Evolutionary conservation across 2,329 filamentous ascomycete genomes (phyloP).

Genomic region (Fusarium sp.): DNA sequence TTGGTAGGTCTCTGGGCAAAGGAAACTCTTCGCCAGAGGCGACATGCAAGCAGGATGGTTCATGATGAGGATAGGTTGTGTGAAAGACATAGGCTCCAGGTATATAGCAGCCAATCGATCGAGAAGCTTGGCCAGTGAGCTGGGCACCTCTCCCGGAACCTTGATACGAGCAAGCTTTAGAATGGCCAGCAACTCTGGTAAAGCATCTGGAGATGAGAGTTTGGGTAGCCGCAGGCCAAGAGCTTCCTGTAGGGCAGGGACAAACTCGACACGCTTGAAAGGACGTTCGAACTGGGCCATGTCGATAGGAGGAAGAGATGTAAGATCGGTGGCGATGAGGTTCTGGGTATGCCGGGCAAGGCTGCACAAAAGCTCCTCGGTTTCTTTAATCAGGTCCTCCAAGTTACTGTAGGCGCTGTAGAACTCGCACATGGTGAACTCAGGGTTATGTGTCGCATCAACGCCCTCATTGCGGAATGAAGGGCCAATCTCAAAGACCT

Average conservation of each 20-base stretch:
- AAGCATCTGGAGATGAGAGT: conserved; percentile 67
- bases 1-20: conserved; percentile 76
- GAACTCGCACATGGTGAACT: conserved; percentile 98
- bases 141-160: conserved; percentile 73
- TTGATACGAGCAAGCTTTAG: conserved; percentile 71
- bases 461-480: conserved; percentile 94
- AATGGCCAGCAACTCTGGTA: conserved; percentile 66
- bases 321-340: conserved; percentile 61
- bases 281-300: conserved; percentile 64
- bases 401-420: conserved; percentile 89
- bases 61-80: conserved; percentile 83
- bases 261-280: conserved; percentile 82
- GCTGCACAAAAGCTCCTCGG: conserved; percentile 76
- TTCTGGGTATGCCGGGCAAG: conserved; percentile 67
- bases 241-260: conserved; percentile 79
- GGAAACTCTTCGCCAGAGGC: conserved; percentile 89
- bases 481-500: conserved; percentile 92
- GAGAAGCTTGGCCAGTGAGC: conserved; percentile 76
- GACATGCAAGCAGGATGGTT: conserved; percentile 93
- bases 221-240: conserved; percentile 76
- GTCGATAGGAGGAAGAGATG: conserved; percentile 63
- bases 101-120: conserved; percentile 83
- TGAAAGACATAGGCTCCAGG: conserved; percentile 80
- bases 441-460: conserved; percentile 93
- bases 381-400: conserved; percentile 79